A percentile compares a stretch with the other conserved stretches of the same genome.
These are phyloP conservation scores for Cystofilobasidium ferigula DNA, from an alignment of 768 basidiomycete species.

Conservation along the genomic window DNA sequence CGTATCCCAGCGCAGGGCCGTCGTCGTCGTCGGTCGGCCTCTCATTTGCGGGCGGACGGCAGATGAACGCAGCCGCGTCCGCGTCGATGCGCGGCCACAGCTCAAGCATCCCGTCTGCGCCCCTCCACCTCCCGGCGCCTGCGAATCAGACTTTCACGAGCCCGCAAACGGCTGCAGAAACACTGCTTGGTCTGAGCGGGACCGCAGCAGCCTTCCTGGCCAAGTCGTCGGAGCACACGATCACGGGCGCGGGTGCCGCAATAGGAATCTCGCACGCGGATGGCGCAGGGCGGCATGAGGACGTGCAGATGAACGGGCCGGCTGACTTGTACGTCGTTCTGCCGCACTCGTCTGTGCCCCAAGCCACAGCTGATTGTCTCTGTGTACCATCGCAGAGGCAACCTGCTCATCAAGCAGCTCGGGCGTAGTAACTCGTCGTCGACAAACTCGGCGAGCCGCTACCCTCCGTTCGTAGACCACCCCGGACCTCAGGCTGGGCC, in stretches of 20 bases:
- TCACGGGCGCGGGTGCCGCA: no score
- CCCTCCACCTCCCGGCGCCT: neutral
- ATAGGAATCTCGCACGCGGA: no score
- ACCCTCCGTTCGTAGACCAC: neutral
- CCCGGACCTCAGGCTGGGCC: no score
- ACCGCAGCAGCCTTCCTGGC: neutral
- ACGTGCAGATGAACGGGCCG: neutral
- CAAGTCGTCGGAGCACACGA: neutral
- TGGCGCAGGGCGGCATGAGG: neutral
- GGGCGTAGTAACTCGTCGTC: neutral
- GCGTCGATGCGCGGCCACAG: neutral
- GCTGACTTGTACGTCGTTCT: neutral
- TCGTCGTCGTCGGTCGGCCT: no score
- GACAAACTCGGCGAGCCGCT: neutral
- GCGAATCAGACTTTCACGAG: neutral
- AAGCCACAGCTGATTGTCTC: neutral
- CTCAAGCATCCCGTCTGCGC: neutral
- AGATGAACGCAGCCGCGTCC: no score
- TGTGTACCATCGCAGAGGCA: neutral
- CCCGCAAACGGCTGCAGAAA: neutral
- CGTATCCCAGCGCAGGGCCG: no score
- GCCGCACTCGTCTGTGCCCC: neutral
- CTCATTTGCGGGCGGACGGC: no score
- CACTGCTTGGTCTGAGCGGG: neutral
- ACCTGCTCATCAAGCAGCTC: conserved; percentile 2